phyloP scores from a whole-genome alignment of 2,329 filamentous ascomycete species.

The Colletotrichum falcatum region DNA sequence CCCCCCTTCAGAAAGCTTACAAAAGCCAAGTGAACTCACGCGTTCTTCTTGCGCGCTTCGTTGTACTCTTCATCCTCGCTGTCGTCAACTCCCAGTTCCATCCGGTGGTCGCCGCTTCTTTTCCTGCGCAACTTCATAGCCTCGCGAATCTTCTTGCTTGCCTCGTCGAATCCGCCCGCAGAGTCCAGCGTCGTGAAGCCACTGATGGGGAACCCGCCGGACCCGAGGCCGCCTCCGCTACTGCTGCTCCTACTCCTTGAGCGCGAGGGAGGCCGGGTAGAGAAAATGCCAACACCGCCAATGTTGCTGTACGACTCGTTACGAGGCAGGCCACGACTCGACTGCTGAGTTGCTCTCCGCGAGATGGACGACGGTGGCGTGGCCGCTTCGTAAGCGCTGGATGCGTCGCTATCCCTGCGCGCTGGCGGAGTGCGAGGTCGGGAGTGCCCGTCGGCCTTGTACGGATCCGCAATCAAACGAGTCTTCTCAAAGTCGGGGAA shows the following conservation, averaged over 20 bases:
- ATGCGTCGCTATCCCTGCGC: conserved; percentile 63
- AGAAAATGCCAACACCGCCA: conserved; percentile 88
- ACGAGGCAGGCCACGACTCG: conserved; percentile 72
- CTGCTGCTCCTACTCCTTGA: conserved; percentile 78
- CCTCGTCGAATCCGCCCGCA: conserved; percentile 81
- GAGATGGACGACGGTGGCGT: conserved; percentile 55
- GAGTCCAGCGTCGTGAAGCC: conserved; percentile 76
- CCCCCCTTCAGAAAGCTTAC: neutral
- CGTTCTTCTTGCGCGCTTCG: conserved; percentile 58
- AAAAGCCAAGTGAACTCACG: conserved; percentile 1
- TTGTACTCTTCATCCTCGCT: conserved; percentile 58
- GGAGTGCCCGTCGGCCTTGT: conserved; percentile 52
- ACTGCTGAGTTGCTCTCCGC: conserved; percentile 64
- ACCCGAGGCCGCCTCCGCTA: conserved; percentile 71
- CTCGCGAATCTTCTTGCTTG: conserved; percentile 84
- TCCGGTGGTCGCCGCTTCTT: conserved; percentile 57
- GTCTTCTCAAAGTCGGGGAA: conserved; percentile 94
- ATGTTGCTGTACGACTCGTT: conserved; percentile 97
- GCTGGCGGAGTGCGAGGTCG: conserved; percentile 42
- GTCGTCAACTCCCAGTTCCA: conserved; percentile 53
- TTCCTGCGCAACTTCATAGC: conserved; percentile 78
- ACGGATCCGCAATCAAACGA: conserved; percentile 73
- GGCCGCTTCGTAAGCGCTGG: conserved; percentile 55
- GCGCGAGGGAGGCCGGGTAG: conserved; percentile 87
- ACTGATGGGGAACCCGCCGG: conserved; percentile 73